Conservation (phyloP, 148 eudicot genomes). For the Rhododendron mucronatum region DNA sequence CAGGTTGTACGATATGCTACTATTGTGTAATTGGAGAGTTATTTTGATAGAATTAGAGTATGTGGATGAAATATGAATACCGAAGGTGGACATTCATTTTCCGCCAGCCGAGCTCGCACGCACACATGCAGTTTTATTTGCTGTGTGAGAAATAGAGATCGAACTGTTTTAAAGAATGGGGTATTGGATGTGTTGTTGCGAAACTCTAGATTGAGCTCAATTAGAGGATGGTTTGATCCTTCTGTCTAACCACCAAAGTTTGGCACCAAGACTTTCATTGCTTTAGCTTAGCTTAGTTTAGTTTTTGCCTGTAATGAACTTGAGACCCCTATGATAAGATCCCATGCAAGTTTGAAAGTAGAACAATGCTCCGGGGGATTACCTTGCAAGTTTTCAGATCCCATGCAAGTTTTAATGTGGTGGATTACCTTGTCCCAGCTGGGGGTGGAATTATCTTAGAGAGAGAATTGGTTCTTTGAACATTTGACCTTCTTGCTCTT, state of each 20-base stretch:
- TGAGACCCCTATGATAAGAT: neutral
- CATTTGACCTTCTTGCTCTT: neutral
- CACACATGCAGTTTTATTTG: neutral
- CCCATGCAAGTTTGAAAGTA: neutral
- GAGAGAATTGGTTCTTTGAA: neutral
- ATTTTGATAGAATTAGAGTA: neutral
- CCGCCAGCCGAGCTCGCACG: neutral
- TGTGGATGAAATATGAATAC: neutral
- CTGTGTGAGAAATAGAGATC: neutral
- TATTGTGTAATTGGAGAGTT: neutral
- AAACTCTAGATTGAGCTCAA: neutral
- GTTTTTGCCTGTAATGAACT: neutral
- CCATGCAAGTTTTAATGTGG: neutral
- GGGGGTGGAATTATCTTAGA: neutral
- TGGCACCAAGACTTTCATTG: neutral
- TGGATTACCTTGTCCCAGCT: neutral
- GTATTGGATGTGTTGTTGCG: neutral
- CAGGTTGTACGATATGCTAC: neutral
- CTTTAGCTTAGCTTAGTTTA: neutral
- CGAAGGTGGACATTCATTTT: neutral
- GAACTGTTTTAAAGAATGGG: neutral
- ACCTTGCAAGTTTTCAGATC: no score
- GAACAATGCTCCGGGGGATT: neutral
- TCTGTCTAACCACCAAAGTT: neutral
- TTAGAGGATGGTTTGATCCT: neutral